Conservation (phyloP, 805 yeast genomes). For the Zygoascus biomembranicola region DNA sequence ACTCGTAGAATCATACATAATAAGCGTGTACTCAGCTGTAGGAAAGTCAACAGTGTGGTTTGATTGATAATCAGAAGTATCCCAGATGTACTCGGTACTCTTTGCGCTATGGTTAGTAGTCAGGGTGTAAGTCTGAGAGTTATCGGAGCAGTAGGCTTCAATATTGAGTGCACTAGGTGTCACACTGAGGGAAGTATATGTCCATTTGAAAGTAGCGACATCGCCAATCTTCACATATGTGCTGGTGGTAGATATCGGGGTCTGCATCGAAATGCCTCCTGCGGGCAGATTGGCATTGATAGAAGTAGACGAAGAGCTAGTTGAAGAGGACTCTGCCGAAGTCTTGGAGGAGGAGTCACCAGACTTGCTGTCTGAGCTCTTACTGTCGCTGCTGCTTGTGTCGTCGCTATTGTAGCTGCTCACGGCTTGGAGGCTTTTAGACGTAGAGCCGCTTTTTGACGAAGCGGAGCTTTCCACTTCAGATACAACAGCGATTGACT, state of each 20-base stretch:
- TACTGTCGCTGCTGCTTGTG: background rate
- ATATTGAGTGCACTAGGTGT: conserved; percentile 32
- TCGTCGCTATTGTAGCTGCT: background rate
- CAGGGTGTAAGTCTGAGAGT: conserved; percentile 30
- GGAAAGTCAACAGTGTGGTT: conserved; percentile 20
- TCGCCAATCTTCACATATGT: conserved; percentile 33
- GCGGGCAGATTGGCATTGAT: conserved; percentile 30
- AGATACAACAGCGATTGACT: background rate
- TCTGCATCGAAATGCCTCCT: conserved; percentile 28
- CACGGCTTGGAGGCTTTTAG: background rate
- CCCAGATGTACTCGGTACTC: conserved; percentile 29
- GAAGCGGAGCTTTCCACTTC: background rate
- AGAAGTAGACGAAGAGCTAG: conserved; percentile 20
- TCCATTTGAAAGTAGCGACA: conserved; percentile 34
- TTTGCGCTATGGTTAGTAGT: conserved; percentile 26
- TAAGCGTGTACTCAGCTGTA: conserved; percentile 31
- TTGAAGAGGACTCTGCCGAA: background rate
- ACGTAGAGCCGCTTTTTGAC: background rate
- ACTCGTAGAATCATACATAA: conserved; percentile 28
- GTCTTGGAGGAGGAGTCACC: background rate
- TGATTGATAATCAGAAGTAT: conserved; percentile 26
- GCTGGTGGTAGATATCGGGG: conserved; percentile 28
- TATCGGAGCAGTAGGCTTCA: conserved; percentile 31
- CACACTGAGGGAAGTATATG: conserved; percentile 28
- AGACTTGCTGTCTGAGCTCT: background rate